Evolutionary conservation across 352 stramenopile genomes (phyloP).

Genomic region (Thalassiosira livingstoniorum): DNA sequence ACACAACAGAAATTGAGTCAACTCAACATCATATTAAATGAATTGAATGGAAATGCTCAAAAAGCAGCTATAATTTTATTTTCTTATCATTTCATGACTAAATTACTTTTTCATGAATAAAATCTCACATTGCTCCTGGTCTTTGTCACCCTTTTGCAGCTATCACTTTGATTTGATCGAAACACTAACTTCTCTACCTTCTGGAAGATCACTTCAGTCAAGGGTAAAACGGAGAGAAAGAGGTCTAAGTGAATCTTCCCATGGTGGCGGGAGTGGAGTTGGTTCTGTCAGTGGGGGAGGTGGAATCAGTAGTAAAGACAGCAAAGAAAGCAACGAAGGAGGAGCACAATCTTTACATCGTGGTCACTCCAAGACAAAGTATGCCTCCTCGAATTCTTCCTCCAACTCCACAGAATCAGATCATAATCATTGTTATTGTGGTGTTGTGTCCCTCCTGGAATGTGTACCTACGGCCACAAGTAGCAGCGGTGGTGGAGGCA

Average conservation of each 20-base stretch:
- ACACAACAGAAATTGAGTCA: too few species aligned
- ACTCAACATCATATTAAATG: too few species aligned
- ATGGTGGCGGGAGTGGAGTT: slow-evolving; percentile 21
- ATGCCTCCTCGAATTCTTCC: slow-evolving; percentile 6
- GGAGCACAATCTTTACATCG: not conserved
- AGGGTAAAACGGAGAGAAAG: slow-evolving; percentile 36
- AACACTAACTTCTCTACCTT: slow-evolving; percentile 51
- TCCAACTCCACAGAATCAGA: slow-evolving; percentile 1
- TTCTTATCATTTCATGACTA: not conserved
- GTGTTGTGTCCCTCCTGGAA: slow-evolving; percentile 77
- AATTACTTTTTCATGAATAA: not conserved
- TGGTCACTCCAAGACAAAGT: not conserved
- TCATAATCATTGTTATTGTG: slow-evolving; percentile 56
- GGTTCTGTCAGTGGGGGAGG: slow-evolving; percentile 4
- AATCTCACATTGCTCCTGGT: not conserved
- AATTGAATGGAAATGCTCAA: too few species aligned
- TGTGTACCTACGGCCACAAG: slow-evolving; percentile 61
- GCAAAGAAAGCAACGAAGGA: slow-evolving; percentile 1
- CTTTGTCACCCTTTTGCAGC: slow-evolving; percentile 32
- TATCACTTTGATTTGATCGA: slow-evolving; percentile 86
- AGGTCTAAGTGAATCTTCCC: slow-evolving; percentile 49
- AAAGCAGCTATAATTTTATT: too few species aligned
- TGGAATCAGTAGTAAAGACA: slow-evolving; percentile 7
- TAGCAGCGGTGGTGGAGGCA: not conserved
- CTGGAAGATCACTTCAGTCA: slow-evolving; percentile 10